Conservation (phyloP, 2,329 filamentous ascomycete species). For the Westerdykella ornata region DNA sequence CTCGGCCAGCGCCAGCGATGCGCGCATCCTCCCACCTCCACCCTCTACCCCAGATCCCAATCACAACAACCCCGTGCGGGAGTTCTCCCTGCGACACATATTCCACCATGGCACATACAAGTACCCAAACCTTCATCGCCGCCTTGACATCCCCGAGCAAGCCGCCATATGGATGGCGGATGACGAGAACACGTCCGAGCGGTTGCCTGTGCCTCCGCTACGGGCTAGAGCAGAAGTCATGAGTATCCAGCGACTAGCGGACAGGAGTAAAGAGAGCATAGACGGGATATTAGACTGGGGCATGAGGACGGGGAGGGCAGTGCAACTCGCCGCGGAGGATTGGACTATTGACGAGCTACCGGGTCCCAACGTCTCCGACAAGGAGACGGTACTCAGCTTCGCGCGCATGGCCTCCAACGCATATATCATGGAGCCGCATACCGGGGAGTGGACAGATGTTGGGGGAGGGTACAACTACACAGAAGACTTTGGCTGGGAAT, state of each 20-base stretch:
- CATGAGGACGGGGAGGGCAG: constrained; percentile 60
- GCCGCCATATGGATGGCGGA: constrained; percentile 57
- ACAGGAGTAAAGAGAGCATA: constrained; percentile 68
- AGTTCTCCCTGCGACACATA: constrained; percentile 65
- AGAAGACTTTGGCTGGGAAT: constrained; percentile 86
- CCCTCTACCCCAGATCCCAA: constrained; percentile 13
- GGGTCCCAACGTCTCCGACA: constrained; percentile 78
- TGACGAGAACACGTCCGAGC: constrained; percentile 44
- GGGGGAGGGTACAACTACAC: constrained; percentile 75
- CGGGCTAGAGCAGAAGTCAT: constrained; percentile 55
- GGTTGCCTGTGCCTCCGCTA: constrained; percentile 42
- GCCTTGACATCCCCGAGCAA: constrained; percentile 61
- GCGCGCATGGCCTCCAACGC: constrained; percentile 86
- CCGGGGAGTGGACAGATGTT: constrained; percentile 68
- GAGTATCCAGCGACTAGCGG: constrained; percentile 72
- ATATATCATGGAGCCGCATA: constrained; percentile 67
- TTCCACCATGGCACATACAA: constrained; percentile 82
- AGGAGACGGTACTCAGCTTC: constrained; percentile 73
- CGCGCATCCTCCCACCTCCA: constrained; percentile 24
- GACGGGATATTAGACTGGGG: constrained; percentile 71
- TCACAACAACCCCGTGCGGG: constrained; percentile 16
- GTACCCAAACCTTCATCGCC: constrained; percentile 70
- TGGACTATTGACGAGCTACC: constrained; percentile 77
- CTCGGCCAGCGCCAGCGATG: constrained; percentile 24
- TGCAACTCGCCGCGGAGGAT: constrained; percentile 62